Base-by-base conservation (phyloP, 371 early-diverging fungal species). In the Vairimorpha necatrix region DNA sequence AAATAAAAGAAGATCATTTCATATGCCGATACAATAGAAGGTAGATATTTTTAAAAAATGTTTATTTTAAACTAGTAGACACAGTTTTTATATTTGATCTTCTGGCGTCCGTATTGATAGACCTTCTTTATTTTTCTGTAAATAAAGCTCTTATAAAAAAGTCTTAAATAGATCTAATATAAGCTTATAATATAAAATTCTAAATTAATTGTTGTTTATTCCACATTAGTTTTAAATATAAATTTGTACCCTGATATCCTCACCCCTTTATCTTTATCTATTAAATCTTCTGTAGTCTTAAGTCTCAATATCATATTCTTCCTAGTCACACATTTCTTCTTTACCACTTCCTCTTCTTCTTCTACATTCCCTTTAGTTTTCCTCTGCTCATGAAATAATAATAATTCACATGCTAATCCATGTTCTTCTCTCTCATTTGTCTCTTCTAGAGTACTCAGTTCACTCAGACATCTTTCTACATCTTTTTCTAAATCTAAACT, bases 351-450 rank as follows among this genome's bases (percentile, higher is more conserved):
- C 11, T 69, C 70, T 22, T 39, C 70, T 38, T 56, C 36, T 18
- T 56, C 42, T 3, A n/a, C 13, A 33, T n/a, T 13, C 9, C 62
- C 26, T 42, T 42, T 61, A 16, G 62, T 32, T 13, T 62, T 54
- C 30, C 62, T 38, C 32, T 72, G 72, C 22, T 72, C 62, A 33
- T 72, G 56, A 33, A 61, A 72, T 48, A 72, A 26, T n/a, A 72
- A 54, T 30, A 72, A 24, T 38, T 72, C 72, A 34, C 47, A 39
- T 4, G 56, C 72, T 16, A 72, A 32, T 9, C 62, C 48, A 30
- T 72, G 65, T n/a, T 62, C 47, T 0, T 33, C 42, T 14, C 11
- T 60, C 1, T 11, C 0, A n/a, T 60, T 24, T 26, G 20, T 73
- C 3, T 50, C 53, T 36, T 4, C 24, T 6, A 39, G 24, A n/a